Evolutionary conservation across 441 rosid genomes (phyloP).

Genomic region (Euphorbia celastroides): DNA sequence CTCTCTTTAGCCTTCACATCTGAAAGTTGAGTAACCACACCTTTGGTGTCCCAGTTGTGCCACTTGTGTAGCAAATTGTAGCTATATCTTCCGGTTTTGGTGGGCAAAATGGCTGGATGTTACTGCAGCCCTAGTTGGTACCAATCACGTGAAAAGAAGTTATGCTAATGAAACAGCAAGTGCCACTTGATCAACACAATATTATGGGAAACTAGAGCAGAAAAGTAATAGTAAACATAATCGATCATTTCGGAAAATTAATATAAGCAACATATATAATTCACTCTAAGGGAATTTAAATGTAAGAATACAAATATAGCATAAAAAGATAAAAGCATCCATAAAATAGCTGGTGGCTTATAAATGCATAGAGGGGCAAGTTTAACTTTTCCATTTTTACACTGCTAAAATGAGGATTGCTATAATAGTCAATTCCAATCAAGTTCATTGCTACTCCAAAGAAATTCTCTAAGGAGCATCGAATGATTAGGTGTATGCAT

Average conservation of each 20-base stretch:
- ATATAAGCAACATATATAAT: background rate
- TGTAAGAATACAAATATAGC: background rate
- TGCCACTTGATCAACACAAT: background rate
- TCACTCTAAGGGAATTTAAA: background rate
- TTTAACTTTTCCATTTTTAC: background rate
- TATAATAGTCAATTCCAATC: background rate
- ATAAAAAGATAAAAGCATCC: background rate
- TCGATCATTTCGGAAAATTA: background rate
- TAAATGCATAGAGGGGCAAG: background rate
- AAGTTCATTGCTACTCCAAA: background rate
- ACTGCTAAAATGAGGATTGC: background rate
- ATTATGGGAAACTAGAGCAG: background rate
- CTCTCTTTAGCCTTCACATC: conserved; percentile 11
- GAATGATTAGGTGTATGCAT: background rate
- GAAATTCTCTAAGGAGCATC: background rate
- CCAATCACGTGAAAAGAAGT: conserved; percentile 25
- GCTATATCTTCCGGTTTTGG: conserved; percentile 91
- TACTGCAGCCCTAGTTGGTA: conserved; percentile 76
- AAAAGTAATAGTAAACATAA: background rate
- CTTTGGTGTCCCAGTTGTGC: conserved; percentile 99
- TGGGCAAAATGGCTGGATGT: conserved; percentile 69
- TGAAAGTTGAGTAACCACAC: conserved; percentile 33
- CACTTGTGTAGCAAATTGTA: conserved; percentile 96
- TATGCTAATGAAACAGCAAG: conserved; percentile 9
- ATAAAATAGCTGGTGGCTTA: background rate